Percentiles rank a stretch among this genome's conserved stretches.
phyloP scores from a whole-genome alignment of 495 filamentous ascomycete genomes.

The Bacidia gigantensis region DNA sequence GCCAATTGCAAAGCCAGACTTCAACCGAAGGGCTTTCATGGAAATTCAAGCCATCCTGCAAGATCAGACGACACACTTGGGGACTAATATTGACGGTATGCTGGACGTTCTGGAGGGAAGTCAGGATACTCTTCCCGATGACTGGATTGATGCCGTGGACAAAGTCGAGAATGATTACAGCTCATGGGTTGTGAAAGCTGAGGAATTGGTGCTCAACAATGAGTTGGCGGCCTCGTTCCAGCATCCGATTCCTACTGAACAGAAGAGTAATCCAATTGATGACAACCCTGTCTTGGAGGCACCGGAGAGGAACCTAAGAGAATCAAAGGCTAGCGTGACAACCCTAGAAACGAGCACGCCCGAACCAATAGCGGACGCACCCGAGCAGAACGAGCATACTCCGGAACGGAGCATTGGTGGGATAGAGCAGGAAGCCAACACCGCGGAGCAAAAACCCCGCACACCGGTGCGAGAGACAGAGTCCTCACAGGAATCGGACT shows the following conservation, averaged over 20 bases:
- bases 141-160: constrained; percentile 80
- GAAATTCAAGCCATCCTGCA: constrained; percentile 50
- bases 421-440: no score
- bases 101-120: constrained; percentile 73
- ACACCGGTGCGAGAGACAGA: no score
- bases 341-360: not conserved
- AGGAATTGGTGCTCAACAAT: constrained; percentile 30
- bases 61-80: constrained; percentile 54
- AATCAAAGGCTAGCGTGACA: no score
- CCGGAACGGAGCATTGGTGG: no score
- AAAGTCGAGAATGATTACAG: constrained; percentile 65
- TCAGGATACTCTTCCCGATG: constrained; percentile 68
- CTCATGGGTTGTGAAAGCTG: constrained; percentile 53
- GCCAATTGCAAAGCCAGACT: constrained; percentile 4
- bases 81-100: constrained; percentile 63
- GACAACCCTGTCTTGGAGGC: no score
- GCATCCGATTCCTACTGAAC: not conserved
- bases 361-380: no score
- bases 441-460: no score
- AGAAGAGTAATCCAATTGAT: not conserved
- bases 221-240: constrained; percentile 22
- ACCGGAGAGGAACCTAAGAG: no score
- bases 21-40: constrained; percentile 42
- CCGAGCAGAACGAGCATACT: no score
- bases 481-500: no score